phyloP scores from a whole-genome alignment of 2,329 filamentous ascomycete genomes.

The Ophiostoma ips region DNA sequence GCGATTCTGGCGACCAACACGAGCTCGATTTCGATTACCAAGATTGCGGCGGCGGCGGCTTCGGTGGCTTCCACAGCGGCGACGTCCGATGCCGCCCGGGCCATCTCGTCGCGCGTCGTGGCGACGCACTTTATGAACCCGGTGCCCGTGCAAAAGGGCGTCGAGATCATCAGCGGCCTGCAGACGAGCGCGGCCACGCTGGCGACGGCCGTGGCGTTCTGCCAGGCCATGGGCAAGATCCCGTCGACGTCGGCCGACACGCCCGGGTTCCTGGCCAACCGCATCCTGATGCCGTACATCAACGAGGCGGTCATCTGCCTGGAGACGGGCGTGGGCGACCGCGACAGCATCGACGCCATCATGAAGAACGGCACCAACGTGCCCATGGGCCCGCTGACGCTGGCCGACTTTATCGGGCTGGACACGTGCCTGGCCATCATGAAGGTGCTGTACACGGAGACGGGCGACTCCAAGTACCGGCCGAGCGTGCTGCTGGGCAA shows the following conservation, averaged over 20 bases:
- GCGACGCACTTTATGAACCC: slow-evolving; percentile 99
- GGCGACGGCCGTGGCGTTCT: slow-evolving; percentile 70
- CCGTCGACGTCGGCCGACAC: slow-evolving; percentile 76
- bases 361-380: slow-evolving; percentile 99
- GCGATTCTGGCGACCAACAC: slow-evolving; percentile 94
- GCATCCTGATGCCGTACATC: slow-evolving; percentile 98
- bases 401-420: slow-evolving; percentile 94
- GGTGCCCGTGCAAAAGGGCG: slow-evolving; percentile 89
- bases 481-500: slow-evolving; percentile 76
- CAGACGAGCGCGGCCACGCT: slow-evolving; percentile 79
- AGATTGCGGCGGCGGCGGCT: slow-evolving; percentile 74
- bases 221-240: slow-evolving; percentile 86
- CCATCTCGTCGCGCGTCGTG: slow-evolving; percentile 67
- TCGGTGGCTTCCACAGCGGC: slow-evolving; percentile 15
- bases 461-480: slow-evolving; percentile 89
- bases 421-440: slow-evolving; percentile 96
- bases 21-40: slow-evolving; percentile 95
- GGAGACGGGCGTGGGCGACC: slow-evolving; percentile 77
- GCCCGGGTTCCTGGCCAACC: slow-evolving; percentile 88
- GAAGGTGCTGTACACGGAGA: slow-evolving; percentile 83
- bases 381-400: slow-evolving; percentile 85
- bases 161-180: slow-evolving; percentile 90
- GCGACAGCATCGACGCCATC: slow-evolving; percentile 88
- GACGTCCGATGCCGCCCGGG: slow-evolving; percentile 38
- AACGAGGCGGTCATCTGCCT: slow-evolving; percentile 95